Percentiles rank a stretch among this genome's conserved stretches.
phyloP scores from a whole-genome alignment of 2,329 filamentous ascomycete species.

The Sporothrix schenckii region DNA sequence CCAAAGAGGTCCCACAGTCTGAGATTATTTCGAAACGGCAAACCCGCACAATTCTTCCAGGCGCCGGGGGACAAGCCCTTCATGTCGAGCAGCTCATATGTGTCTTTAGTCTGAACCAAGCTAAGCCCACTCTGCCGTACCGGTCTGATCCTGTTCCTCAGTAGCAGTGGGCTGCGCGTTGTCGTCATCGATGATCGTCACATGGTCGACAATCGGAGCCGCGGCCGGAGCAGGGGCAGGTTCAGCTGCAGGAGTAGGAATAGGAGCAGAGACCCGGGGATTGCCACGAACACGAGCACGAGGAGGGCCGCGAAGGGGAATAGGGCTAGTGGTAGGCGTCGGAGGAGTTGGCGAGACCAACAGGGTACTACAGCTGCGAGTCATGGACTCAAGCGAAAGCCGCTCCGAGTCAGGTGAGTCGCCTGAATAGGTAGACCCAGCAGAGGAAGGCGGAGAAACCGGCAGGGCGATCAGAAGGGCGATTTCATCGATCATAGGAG shows the following conservation, averaged over 20 bases:
- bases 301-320: too few relatives aligned
- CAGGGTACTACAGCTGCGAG: background rate
- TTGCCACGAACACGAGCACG: too few relatives aligned
- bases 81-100: background rate
- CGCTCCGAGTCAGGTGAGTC: too few relatives aligned
- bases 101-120: background rate
- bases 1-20: background rate
- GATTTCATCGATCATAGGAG: background rate
- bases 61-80: background rate
- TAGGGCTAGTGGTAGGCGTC: background rate
- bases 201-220: background rate
- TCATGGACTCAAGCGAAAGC: background rate
- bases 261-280: background rate
- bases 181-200: background rate
- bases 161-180: background rate
- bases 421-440: background rate
- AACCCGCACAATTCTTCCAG: background rate
- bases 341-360: background rate
- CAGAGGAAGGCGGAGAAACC: background rate
- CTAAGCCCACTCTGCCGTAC: background rate
- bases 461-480: background rate
- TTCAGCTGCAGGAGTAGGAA: background rate
- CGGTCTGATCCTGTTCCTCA: background rate
- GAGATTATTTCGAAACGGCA: background rate
- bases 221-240: background rate